Base-by-base conservation (phyloP, 2,329 filamentous ascomycete genomes). In the Beauveria pseudobassiana region DNA sequence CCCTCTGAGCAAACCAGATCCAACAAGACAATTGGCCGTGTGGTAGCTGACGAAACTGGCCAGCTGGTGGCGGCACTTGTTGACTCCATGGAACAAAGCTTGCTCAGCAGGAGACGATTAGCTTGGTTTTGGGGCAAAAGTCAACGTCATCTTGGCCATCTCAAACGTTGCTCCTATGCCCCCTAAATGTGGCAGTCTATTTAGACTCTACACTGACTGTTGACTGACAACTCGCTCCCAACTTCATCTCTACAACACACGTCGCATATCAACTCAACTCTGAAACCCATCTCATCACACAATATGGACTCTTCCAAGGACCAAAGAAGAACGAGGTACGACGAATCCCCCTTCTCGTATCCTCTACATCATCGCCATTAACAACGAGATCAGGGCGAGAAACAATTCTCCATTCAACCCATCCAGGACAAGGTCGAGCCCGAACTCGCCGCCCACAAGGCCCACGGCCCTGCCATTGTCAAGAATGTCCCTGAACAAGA, bases 391-490 rank as follows among this genome's bases (percentile, higher is more conserved):
- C 34, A 76, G 70, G 71, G 70, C 65, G 76, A 79, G 71, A 77
- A 79, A 72, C 67, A 78, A 65, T 78, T 79, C 67, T 72, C 70
- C 66, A 76, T 76, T 64, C 77, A 78, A 69, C 77, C 77, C 70
- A 75, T 79, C 67, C 72, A 79, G 65, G 72, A 71, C 26, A 71
- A 78, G 63, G 65, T 77, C 55, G 74, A 80, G 70, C 69, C 75
- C 68, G 79, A 80, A 71, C 79, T 84, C 69, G 75, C 78, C 59
- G 76, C 81, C 42, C 78, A 82, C 69, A 71, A 79, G 61, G 84
- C 84, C 20, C 76, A 82, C 57, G 85, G 85, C 40, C 85, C 85
- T 18, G 84, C 76, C 30, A 67, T 85, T 28, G 76, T 82, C 20
- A 73, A 83, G 64, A 77, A 80, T 63, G 80, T 85, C 75, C 79